Evolutionary conservation across 1,139 yeast genomes (phyloP).

Genomic region (Zygosaccharomyces sapae): DNA sequence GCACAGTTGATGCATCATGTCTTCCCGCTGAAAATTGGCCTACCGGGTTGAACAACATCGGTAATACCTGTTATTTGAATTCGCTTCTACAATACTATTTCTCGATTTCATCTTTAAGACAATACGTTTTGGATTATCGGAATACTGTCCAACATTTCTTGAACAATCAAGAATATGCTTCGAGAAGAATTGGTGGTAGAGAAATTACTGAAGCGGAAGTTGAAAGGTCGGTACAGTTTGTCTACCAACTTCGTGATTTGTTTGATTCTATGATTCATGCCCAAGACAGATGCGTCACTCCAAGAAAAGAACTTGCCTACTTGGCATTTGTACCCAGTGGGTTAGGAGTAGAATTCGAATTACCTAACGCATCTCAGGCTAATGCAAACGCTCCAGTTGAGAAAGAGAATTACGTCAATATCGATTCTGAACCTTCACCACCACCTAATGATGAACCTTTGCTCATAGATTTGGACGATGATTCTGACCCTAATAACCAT

Average conservation of each 20-base stretch:
- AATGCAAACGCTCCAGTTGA: constrained; percentile 11
- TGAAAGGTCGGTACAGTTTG: constrained; percentile 75
- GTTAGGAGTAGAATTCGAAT: constrained; percentile 56
- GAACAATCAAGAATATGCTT: constrained; percentile 29
- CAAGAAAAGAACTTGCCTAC: constrained; percentile 80
- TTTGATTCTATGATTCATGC: constrained; percentile 69
- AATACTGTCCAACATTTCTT: constrained; percentile 24
- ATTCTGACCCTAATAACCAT: constrained; percentile 5
- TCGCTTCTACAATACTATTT: constrained; percentile 87
- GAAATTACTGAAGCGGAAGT: constrained; percentile 69
- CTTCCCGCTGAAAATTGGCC: constrained; percentile 72
- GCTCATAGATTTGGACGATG: constrained; percentile 9
- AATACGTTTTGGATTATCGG: constrained; percentile 54
- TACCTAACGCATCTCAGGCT: constrained; percentile 7
- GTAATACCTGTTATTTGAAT: constrained; percentile 91
- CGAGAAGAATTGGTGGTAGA: constrained; percentile 81
- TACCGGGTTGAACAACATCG: constrained; percentile 87
- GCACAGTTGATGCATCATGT: constrained; percentile 56
- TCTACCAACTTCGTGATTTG: constrained; percentile 63
- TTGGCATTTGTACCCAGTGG: constrained; percentile 78
- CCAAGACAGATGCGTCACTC: constrained; percentile 62
- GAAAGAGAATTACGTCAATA: constrained; percentile 8
- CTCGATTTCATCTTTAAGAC: constrained; percentile 75
- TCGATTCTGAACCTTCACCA: constrained; percentile 5
- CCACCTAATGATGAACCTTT: constrained; percentile 3